Base-by-base conservation (phyloP, 1,139 yeast genomes). In the Debaryomyces sp. region DNA sequence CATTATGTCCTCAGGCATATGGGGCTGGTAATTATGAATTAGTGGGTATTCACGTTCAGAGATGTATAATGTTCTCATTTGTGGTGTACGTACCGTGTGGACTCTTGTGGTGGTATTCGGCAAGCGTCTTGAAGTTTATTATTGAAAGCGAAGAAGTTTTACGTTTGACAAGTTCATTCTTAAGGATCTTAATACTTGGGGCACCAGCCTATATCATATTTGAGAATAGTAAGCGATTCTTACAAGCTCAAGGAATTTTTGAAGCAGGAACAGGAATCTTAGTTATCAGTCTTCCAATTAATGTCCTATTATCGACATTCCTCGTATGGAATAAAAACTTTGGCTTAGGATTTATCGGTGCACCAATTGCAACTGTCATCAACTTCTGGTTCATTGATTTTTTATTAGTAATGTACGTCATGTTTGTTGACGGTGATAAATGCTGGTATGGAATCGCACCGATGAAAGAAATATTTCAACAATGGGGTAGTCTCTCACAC, bases 221-320 rank as follows among this genome's bases (percentile, higher is more conserved):
- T 66, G 97, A 92, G 64, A 83, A 85, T 55, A 81, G 88, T 26
- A 91, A 91, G 63, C 78, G 96, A 53, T 91, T 82, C 60, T 68
- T 92, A 50, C 97, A 91, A 68, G 92, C 96, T 0, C 97, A 92
- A 66, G 96, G 96, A 6, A 88, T 90, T 23, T 91, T 89, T 71
- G 95, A 89, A 59, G 97, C 97, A 0, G 89, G 95, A 4, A 87
- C 96, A 1, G 84, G 88, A 29, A 87, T 90, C 6, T 68, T 91
- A 37, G 73, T 89, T 42, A 67, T 90, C 9, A 82, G 92, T 58
- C 94, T 97, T 0, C 97, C 97, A 0, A 57, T 88, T 24, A 90
- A 92, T 64, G 78, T 88, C 6, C 59, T 83, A 9, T 63, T 87
- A 46, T 89, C 92, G 54, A 89, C 87, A 75, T 61, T 83, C n/a